Percentiles rank a stretch among this genome's conserved stretches.
phyloP scores from a whole-genome alignment of 805 yeast species.

The Candida gorgasii region DNA sequence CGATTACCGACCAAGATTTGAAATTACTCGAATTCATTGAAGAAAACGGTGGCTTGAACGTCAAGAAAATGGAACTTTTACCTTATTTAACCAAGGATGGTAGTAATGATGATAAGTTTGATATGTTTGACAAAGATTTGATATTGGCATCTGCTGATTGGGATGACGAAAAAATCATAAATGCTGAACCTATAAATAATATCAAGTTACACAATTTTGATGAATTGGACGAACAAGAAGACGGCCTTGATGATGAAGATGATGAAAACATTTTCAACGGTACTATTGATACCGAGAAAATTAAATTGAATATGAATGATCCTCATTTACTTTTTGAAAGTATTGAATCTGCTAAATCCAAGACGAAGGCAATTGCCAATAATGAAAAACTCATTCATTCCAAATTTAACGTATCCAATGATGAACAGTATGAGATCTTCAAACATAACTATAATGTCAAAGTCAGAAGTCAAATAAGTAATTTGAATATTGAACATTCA shows the following conservation, averaged over 20 bases:
- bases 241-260: slow-evolving; percentile 27
- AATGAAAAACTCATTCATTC: slow-evolving; percentile 55
- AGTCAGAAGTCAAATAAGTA: slow-evolving; percentile 89
- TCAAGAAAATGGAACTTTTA: slow-evolving; percentile 19
- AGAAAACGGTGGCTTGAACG: slow-evolving; percentile 19
- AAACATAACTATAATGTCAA: slow-evolving; percentile 87
- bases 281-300: slow-evolving; percentile 36
- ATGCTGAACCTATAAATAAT: slow-evolving; percentile 33
- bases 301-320: slow-evolving; percentile 83
- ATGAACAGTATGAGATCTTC: slow-evolving; percentile 76
- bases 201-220: slow-evolving; percentile 10
- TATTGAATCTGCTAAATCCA: slow-evolving; percentile 30
- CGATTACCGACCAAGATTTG: slow-evolving; percentile 34
- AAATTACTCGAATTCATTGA: slow-evolving; percentile 30
- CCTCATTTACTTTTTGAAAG: slow-evolving; percentile 67
- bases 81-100: slow-evolving; percentile 35
- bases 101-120: slow-evolving; percentile 38
- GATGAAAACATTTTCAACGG: slow-evolving; percentile 83
- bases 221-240: slow-evolving; percentile 10
- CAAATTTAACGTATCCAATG: slow-evolving; percentile 86
- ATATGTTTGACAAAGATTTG: slow-evolving; percentile 52
- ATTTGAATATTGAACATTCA: slow-evolving; percentile 87
- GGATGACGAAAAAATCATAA: slow-evolving; percentile 67
- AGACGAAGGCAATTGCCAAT: slow-evolving; percentile 44
- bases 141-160: slow-evolving; percentile 74